These are phyloP conservation scores for Cyberlindnera bimundalis DNA, from an alignment of 805 yeast genomes.

Conservation along the genomic window DNA sequence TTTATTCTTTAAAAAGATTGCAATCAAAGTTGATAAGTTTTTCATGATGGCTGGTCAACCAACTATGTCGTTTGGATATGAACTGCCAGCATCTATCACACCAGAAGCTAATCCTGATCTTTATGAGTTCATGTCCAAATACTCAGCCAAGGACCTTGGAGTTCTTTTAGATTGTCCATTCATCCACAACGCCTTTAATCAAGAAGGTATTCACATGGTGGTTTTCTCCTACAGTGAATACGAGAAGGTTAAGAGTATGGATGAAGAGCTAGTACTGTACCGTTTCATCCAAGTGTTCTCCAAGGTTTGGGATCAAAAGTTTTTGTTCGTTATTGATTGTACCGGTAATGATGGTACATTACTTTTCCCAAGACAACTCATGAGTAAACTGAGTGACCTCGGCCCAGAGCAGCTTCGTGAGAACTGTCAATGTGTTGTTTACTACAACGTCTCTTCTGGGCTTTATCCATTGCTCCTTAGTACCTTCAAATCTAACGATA, in stretches of 20 bases:
- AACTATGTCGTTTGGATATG: conserved; percentile 48
- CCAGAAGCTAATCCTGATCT: conserved; percentile 49
- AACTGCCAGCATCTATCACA: conserved; percentile 51
- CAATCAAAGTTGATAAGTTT: conserved; percentile 43
- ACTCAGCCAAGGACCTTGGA: conserved; percentile 52
- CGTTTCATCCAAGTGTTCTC: conserved; percentile 61
- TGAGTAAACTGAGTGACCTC: conserved; percentile 37
- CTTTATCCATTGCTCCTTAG: conserved; percentile 25
- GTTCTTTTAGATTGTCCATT: conserved; percentile 41
- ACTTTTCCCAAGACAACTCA: conserved; percentile 30
- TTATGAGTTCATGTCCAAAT: conserved; percentile 71
- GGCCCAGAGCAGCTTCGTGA: conserved; percentile 49
- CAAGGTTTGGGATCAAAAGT: conserved; percentile 69
- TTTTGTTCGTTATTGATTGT: conserved; percentile 62
- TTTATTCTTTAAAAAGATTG: conserved; percentile 24
- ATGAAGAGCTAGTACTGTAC: conserved; percentile 52
- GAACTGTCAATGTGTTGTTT: conserved; percentile 53
- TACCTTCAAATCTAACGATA: conserved; percentile 25
- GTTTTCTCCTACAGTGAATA: conserved; percentile 47
- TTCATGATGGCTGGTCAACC: conserved; percentile 58
- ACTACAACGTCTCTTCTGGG: conserved; percentile 37
- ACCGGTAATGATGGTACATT: conserved; percentile 48
- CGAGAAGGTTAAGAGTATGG: conserved; percentile 31
- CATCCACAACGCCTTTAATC: conserved; percentile 60
- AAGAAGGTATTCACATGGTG: conserved; percentile 70